These are phyloP conservation scores for Verticillium albo-atrum DNA, from an alignment of 2,329 filamentous ascomycete species.

Conservation along the genomic window DNA sequence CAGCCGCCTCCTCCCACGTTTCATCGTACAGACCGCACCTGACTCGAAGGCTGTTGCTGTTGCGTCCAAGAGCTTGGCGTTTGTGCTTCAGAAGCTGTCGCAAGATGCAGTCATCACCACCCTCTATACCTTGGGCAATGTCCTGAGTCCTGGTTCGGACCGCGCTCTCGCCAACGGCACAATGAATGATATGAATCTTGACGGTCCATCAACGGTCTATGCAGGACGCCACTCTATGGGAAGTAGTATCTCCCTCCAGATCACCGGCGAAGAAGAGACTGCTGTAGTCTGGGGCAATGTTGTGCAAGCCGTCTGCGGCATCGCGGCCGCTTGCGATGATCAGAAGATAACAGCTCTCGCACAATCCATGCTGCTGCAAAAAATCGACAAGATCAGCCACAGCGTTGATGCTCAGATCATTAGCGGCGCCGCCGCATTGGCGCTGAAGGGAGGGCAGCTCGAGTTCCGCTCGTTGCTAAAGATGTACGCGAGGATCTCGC, in stretches of 20 bases:
- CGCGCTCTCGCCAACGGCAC: slow-evolving; percentile 48
- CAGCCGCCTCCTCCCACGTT: slow-evolving; percentile 74
- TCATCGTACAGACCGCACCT: slow-evolving; percentile 80
- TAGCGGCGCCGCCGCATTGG: slow-evolving; percentile 72
- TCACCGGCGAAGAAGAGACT: slow-evolving; percentile 73
- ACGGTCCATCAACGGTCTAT: slow-evolving; percentile 43
- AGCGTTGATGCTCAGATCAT: slow-evolving; percentile 83
- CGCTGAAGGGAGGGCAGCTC: slow-evolving; percentile 69
- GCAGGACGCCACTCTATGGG: slow-evolving; percentile 56
- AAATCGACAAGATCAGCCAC: slow-evolving; percentile 78
- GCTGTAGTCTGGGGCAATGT: slow-evolving; percentile 77
- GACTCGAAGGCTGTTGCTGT: slow-evolving; percentile 65
- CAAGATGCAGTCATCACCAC: slow-evolving; percentile 94
- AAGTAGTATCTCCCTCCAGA: slow-evolving; percentile 74
- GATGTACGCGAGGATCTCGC: slow-evolving; percentile 70
- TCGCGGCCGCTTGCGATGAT: slow-evolving; percentile 76
- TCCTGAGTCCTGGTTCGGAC: slow-evolving; percentile 70
- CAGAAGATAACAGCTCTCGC: slow-evolving; percentile 90
- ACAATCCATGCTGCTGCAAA: slow-evolving; percentile 94
- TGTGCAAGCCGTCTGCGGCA: slow-evolving; percentile 92
- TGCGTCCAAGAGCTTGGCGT: slow-evolving; percentile 81
- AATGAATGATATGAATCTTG: slow-evolving; percentile 31
- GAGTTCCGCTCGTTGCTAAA: slow-evolving; percentile 87
- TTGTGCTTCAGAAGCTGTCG: slow-evolving; percentile 75
- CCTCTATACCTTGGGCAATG: slow-evolving; percentile 92